These are phyloP conservation scores for Eimeria maxima DNA, from an alignment of 169 alveolate genomes.

Conservation along the genomic window DNA sequence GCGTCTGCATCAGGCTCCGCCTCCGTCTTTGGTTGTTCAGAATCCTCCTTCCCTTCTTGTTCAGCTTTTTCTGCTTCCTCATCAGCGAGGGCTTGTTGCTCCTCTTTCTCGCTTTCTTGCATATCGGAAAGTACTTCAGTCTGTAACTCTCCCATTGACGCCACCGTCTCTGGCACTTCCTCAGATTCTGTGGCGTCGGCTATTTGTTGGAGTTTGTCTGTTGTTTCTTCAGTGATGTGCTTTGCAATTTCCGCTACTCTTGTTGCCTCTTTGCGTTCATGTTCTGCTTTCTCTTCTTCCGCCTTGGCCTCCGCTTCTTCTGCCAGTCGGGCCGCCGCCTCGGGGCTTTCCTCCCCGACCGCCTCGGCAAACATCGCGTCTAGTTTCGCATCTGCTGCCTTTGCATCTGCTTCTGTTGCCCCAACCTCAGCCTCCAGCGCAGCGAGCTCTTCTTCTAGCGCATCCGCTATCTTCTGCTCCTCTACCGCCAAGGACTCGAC, in stretches of 20 bases:
- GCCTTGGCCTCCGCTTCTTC: constrained; percentile 29
- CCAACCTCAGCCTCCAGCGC: constrained; percentile 40
- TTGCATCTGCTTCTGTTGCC: constrained; percentile 16
- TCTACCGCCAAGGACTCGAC: not conserved
- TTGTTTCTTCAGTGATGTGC: not conserved
- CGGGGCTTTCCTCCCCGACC: not conserved
- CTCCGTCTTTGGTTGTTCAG: not conserved
- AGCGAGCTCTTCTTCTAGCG: constrained; percentile 32
- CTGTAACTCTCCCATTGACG: constrained; percentile 19
- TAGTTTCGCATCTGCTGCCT: constrained; percentile 31
- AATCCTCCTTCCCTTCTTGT: not conserved
- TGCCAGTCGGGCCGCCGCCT: not conserved
- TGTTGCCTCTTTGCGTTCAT: not conserved
- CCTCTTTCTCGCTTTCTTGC: constrained; percentile 32
- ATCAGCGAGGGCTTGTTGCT: not conserved
- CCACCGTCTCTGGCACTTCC: not conserved
- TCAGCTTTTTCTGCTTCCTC: not conserved
- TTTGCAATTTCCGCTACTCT: constrained; percentile 13
- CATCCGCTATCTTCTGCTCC: not conserved
- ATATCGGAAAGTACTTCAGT: constrained; percentile 14
- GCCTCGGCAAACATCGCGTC: constrained; percentile 15
- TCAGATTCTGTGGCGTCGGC: not conserved
- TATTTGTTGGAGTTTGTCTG: not conserved
- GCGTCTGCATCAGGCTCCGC: not conserved
- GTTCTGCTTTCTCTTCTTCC: constrained; percentile 5